A percentile compares a stretch with the other conserved stretches of the same genome.
These are phyloP conservation scores for Afroboletus lepidellus DNA, from an alignment of 1,284 basidiomycete species.

Conservation along the genomic window DNA sequence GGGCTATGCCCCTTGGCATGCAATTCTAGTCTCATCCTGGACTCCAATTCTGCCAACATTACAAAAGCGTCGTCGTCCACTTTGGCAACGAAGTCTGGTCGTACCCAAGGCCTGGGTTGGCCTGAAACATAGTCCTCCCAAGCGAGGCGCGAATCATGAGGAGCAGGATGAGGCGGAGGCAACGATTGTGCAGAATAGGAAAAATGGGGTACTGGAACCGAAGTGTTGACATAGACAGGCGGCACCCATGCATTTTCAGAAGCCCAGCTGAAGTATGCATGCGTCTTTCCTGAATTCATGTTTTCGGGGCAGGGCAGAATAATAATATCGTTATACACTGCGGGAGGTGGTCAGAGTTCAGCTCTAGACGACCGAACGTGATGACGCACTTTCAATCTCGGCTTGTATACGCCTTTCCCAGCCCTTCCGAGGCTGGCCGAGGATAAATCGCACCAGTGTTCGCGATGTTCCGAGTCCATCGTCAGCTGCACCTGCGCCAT, in stretches of 20 bases:
- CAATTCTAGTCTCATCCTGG: slow-evolving; percentile 75
- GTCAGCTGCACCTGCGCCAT: slow-evolving; percentile 68
- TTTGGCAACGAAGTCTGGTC: slow-evolving; percentile 88
- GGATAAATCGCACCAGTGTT: slow-evolving; percentile 87
- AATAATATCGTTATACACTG: slow-evolving; percentile 88
- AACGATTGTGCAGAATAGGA: slow-evolving; percentile 60
- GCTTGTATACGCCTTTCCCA: slow-evolving; percentile 80
- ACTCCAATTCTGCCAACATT: slow-evolving; percentile 90
- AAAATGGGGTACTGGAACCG: slow-evolving; percentile 45
- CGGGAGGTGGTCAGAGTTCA: slow-evolving; percentile 4
- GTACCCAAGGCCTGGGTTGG: slow-evolving; percentile 59
- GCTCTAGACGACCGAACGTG: not conserved
- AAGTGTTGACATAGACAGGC: slow-evolving; percentile 53
- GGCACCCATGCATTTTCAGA: slow-evolving; percentile 91
- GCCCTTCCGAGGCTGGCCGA: slow-evolving; percentile 81
- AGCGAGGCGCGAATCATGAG: slow-evolving; percentile 62
- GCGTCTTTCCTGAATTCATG: slow-evolving; percentile 89
- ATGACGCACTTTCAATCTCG: slow-evolving; percentile 87
- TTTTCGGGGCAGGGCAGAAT: slow-evolving; percentile 85
- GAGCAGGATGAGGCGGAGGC: slow-evolving; percentile 55
- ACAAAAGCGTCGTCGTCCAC: slow-evolving; percentile 94
- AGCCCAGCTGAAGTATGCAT: slow-evolving; percentile 88
- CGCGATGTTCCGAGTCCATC: slow-evolving; percentile 78
- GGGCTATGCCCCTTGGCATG: slow-evolving; percentile 40
- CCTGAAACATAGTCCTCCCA: slow-evolving; percentile 49